A percentile compares a stretch with the other conserved stretches of the same genome.
Evolutionary conservation across 1,139 yeast genomes (phyloP).

Genomic region (Candida sp.): DNA sequence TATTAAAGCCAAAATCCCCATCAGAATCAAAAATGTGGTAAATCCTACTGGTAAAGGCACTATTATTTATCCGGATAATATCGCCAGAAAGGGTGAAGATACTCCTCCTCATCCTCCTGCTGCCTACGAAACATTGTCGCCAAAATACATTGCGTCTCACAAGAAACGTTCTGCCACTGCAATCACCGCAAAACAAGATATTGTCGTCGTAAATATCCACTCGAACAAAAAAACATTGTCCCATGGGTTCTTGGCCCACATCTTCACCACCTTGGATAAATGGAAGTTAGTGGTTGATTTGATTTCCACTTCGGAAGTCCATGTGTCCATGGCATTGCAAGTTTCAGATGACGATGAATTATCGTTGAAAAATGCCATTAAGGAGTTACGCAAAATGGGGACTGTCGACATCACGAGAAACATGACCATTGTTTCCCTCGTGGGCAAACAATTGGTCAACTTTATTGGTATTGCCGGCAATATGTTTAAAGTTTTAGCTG

Average conservation of each 20-base stretch:
- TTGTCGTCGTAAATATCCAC: conserved; percentile 88
- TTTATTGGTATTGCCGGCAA: conserved; percentile 96
- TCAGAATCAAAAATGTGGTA: conserved; percentile 92
- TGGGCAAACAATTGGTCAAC: conserved; percentile 97
- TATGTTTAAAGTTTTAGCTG: conserved; percentile 94
- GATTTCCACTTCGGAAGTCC: conserved; percentile 96
- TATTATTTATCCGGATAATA: conserved; percentile 85
- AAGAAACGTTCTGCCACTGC: conserved; percentile 89
- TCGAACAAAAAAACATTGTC: conserved; percentile 90
- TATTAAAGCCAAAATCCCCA: conserved; percentile 92
- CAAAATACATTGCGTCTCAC: conserved; percentile 41
- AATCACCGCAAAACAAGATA: conserved; percentile 90
- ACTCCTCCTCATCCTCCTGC: conserved; percentile 97
- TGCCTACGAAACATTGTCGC: conserved; percentile 53
- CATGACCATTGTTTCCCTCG: conserved; percentile 89
- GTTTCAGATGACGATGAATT: conserved; percentile 62
- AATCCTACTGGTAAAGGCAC: conserved; percentile 93
- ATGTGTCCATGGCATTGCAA: conserved; percentile 95
- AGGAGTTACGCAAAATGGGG: conserved; percentile 77
- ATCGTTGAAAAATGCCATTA: conserved; percentile 64
- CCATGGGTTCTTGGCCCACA: conserved; percentile 92
- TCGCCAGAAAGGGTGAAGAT: conserved; percentile 77
- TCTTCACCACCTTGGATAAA: conserved; percentile 82
- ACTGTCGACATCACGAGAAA: conserved; percentile 83
- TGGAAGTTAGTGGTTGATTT: conserved; percentile 89